Evolutionary conservation across 108 stramenopile species (phyloP).

Genomic region (Nannochloropsis granulata): DNA sequence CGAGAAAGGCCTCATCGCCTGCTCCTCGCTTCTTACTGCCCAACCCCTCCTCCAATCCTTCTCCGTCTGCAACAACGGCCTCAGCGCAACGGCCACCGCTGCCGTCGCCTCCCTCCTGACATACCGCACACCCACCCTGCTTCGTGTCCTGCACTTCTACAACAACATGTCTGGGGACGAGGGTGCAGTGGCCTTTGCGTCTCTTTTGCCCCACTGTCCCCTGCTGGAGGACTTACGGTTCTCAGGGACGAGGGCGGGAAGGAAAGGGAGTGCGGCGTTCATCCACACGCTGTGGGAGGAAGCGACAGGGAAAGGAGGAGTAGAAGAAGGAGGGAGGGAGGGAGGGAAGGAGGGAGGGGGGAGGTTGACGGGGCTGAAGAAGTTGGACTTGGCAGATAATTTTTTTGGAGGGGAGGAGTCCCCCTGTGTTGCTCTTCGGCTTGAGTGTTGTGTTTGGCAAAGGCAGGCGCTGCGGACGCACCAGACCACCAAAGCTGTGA

Average conservation of each 20-base stretch:
- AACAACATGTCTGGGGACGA: constrained; percentile 40
- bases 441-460: too few species aligned
- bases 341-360: not conserved
- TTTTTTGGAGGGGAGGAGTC: constrained; percentile 20
- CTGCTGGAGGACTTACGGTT: constrained; percentile 27
- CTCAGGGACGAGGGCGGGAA: constrained; percentile 28
- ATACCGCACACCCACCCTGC: constrained; percentile 1
- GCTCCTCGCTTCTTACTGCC: not conserved
- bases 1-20: constrained; percentile 29
- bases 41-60: constrained; percentile 3
- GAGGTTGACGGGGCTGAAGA: not conserved
- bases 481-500: too few species aligned
- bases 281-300: not conserved
- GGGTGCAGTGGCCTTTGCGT: constrained; percentile 5
- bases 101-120: not conserved
- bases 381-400: constrained; percentile 35
- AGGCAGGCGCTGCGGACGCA: too few species aligned
- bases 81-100: constrained; percentile 22
- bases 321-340: not conserved
- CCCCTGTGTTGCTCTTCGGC: too few species aligned
- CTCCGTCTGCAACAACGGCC: constrained; percentile 35
- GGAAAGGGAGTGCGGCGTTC: constrained; percentile 20
- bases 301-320: not conserved
- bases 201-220: constrained; percentile 20
- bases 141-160: constrained; percentile 28